A percentile compares a stretch with the other conserved stretches of the same genome.
Evolutionary conservation across 1,284 basidiomycete species (phyloP).

Genomic region (Rhodotorula sp.): DNA sequence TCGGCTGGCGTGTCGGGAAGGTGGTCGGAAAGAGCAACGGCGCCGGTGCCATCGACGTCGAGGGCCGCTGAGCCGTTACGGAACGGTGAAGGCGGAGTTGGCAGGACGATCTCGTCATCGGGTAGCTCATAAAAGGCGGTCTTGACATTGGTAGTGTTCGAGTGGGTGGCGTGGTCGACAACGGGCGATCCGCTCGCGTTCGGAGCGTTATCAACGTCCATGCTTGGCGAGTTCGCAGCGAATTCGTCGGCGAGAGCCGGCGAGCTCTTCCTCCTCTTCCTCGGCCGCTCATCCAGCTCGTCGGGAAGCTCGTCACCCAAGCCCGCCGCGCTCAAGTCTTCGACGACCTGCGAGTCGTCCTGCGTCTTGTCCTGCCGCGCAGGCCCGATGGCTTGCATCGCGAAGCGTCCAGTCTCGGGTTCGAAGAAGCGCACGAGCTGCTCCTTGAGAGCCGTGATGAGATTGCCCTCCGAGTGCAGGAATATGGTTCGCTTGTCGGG

Average conservation of each 20-base stretch:
- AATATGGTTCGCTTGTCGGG: conserved; percentile 96
- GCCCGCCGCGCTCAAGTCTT: not conserved
- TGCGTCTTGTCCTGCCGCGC: not conserved
- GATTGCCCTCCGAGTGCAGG: conserved; percentile 79
- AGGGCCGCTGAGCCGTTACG: not conserved
- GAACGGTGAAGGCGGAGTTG: not conserved
- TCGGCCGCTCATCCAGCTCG: conserved; percentile 30
- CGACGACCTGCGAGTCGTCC: not conserved
- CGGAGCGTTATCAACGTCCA: too few species aligned
- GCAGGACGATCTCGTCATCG: not conserved
- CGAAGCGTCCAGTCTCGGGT: conserved; percentile 68
- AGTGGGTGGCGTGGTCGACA: too few species aligned
- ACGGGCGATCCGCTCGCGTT: too few species aligned
- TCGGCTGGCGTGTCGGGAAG: too few species aligned
- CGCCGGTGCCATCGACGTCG: too few species aligned
- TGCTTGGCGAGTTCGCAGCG: too few species aligned
- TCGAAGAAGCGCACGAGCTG: conserved; percentile 57
- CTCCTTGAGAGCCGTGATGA: conserved; percentile 78
- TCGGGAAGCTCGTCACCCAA: conserved; percentile 21
- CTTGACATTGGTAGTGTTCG: too few species aligned
- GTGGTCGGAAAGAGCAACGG: too few species aligned
- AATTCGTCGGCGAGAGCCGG: not conserved
- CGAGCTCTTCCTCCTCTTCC: conserved; percentile 23
- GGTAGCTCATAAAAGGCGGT: not conserved
- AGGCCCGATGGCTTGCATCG: conserved; percentile 43